Evolutionary conservation across 768 basidiomycete genomes (phyloP).

Genomic region (Boletus eberwhitei): DNA sequence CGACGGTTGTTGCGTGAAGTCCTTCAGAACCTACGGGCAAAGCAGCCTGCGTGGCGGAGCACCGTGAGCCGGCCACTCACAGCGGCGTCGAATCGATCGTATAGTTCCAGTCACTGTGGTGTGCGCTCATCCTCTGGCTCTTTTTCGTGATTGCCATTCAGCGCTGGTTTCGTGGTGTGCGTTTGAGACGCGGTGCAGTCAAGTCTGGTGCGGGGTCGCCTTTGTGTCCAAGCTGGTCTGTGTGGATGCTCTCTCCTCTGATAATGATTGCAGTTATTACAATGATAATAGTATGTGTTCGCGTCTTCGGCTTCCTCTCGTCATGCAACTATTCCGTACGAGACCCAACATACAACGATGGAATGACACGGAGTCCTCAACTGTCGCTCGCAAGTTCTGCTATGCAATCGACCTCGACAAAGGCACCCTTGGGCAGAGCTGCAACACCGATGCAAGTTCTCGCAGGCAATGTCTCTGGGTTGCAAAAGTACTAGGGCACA

Average conservation of each 20-base stretch:
- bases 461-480: conserved; percentile 42
- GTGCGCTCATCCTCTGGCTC: not conserved
- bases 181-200: conserved; percentile 5
- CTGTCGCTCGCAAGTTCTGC: conserved; percentile 34
- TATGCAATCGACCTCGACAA: conserved; percentile 61
- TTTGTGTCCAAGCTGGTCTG: not conserved
- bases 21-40: conserved; percentile 40
- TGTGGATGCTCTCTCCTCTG: not conserved
- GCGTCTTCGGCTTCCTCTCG: not conserved
- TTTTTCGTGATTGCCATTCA: conserved; percentile 7
- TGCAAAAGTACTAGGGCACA: conserved; percentile 43
- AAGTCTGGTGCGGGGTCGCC: not conserved
- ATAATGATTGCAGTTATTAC: not conserved
- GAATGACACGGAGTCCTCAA: not conserved
- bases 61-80: conserved; percentile 16
- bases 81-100: not conserved
- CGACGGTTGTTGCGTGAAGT: conserved; percentile 36
- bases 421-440: conserved; percentile 48
- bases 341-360: not conserved
- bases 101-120: not conserved
- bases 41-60: conserved; percentile 38
- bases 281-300: not conserved
- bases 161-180: not conserved
- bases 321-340: not conserved
- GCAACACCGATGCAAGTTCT: conserved; percentile 59